A percentile compares a stretch with the other conserved stretches of the same genome.
Evolutionary conservation across 1,284 basidiomycete species (phyloP).

Genomic region (Caloboletus firmus): DNA sequence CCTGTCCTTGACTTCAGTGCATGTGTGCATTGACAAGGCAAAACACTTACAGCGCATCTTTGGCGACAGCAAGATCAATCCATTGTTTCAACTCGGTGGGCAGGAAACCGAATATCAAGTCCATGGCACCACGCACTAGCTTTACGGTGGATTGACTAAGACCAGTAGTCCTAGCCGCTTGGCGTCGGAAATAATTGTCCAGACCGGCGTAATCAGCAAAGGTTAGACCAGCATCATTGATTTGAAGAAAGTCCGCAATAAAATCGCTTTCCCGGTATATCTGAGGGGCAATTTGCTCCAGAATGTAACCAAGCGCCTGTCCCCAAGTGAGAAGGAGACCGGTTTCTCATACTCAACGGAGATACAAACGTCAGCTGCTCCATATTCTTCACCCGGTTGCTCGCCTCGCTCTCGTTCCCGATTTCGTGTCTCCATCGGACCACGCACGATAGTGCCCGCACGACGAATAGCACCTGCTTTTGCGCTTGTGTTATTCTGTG

Average conservation of each 20-base stretch:
- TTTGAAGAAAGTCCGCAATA: constrained; percentile 89
- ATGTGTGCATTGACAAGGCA: not conserved
- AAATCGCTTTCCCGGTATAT: constrained; percentile 87
- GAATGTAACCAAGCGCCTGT: constrained; percentile 73
- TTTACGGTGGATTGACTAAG: constrained; percentile 72
- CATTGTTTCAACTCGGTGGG: constrained; percentile 82
- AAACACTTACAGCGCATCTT: constrained; percentile 73
- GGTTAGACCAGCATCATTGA: constrained; percentile 84
- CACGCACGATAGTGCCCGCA: constrained; percentile 73
- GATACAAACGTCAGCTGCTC: constrained; percentile 63
- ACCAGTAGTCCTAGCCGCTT: constrained; percentile 75
- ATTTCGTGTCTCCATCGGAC: constrained; percentile 61
- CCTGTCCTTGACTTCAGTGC: constrained; percentile 42
- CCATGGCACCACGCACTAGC: constrained; percentile 85
- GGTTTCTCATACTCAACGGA: not conserved
- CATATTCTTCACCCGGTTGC: constrained; percentile 59
- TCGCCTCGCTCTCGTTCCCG: constrained; percentile 67
- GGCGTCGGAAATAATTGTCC: constrained; percentile 91
- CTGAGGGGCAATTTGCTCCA: constrained; percentile 77
- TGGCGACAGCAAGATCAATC: constrained; percentile 76
- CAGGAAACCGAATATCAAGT: constrained; percentile 93
- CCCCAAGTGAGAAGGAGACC: constrained; percentile 36
- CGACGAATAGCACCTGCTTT: constrained; percentile 64
- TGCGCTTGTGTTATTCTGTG: constrained; percentile 21
- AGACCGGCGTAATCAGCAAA: constrained; percentile 96